Evolutionary conservation across 352 stramenopile species (phyloP).

Genomic region (Elongisporangium undulatum): DNA sequence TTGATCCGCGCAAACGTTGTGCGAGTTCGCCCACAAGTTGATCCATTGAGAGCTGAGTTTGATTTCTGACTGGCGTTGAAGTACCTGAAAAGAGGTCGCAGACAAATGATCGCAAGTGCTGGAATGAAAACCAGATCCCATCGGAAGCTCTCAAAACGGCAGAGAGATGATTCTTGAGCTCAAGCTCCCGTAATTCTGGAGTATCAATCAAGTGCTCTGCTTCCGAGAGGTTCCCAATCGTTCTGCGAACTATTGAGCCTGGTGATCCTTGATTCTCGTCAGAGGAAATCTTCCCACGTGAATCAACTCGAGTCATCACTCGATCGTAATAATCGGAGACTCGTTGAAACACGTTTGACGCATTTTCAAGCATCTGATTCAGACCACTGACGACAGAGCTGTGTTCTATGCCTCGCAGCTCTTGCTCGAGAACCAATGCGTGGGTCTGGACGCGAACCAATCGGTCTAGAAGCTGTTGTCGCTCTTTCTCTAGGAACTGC

Average conservation of each 20-base stretch:
- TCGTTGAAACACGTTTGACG: neutral
- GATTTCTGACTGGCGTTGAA: neutral
- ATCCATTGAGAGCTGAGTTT: neutral
- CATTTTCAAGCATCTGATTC: neutral
- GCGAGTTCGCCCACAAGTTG: neutral
- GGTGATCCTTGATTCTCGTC: neutral
- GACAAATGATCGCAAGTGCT: constrained; percentile 8
- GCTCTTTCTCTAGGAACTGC: neutral
- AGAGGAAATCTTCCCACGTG: no score
- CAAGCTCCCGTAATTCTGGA: neutral
- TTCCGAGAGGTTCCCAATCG: neutral
- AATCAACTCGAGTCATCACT: neutral
- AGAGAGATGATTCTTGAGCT: neutral
- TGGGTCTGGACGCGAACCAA: neutral
- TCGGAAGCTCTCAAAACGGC: constrained; percentile 8
- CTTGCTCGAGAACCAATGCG: constrained; percentile 1
- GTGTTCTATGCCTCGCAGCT: neutral
- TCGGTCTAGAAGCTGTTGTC: neutral
- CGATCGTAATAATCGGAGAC: neutral
- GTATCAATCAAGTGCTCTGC: neutral
- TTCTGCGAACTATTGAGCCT: neutral
- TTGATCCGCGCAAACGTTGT: neutral
- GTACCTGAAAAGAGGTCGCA: neutral
- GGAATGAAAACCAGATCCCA: constrained; percentile 20
- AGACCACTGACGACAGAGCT: neutral